phyloP scores from a whole-genome alignment of 805 yeast species.

The Suhomyces vadensis region DNA sequence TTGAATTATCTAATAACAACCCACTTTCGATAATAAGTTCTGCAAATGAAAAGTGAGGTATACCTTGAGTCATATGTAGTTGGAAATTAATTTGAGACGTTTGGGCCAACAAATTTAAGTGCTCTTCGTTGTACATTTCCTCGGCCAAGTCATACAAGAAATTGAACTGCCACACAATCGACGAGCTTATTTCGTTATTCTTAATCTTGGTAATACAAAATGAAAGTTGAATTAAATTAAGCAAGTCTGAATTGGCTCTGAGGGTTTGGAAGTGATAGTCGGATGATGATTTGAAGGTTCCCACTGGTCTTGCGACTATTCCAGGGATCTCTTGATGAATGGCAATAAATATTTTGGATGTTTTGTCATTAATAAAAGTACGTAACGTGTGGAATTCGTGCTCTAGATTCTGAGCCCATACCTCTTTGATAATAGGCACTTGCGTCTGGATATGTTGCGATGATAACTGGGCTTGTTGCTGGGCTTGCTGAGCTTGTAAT shows the following conservation, averaged over 20 bases:
- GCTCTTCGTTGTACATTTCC: slow-evolving; percentile 88
- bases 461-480: slow-evolving; percentile 16
- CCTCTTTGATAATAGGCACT: slow-evolving; percentile 64
- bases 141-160: slow-evolving; percentile 73
- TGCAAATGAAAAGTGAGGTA: slow-evolving; percentile 76
- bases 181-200: slow-evolving; percentile 54
- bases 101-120: slow-evolving; percentile 73
- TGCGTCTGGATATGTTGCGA: slow-evolving; percentile 17
- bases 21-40: slow-evolving; percentile 87
- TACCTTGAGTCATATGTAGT: slow-evolving; percentile 73
- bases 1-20: slow-evolving; percentile 63
- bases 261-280: slow-evolving; percentile 97
- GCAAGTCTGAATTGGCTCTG: slow-evolving; percentile 84
- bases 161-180: slow-evolving; percentile 93
- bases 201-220: slow-evolving; percentile 41
- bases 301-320: slow-evolving; percentile 92
- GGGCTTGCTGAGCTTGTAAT: slow-evolving; percentile 16
- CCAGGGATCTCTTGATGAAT: slow-evolving; percentile 96
- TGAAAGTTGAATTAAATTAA: slow-evolving; percentile 77
- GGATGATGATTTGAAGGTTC: slow-evolving; percentile 81
- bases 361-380: slow-evolving; percentile 53
- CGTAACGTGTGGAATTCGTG: slow-evolving; percentile 65
- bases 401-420: slow-evolving; percentile 70
- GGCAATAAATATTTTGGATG: slow-evolving; percentile 51
- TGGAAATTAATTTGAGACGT: slow-evolving; percentile 79